These are phyloP conservation scores for Ceratobasidium sp. DNA, from an alignment of 1,284 basidiomycete genomes.

Conservation along the genomic window DNA sequence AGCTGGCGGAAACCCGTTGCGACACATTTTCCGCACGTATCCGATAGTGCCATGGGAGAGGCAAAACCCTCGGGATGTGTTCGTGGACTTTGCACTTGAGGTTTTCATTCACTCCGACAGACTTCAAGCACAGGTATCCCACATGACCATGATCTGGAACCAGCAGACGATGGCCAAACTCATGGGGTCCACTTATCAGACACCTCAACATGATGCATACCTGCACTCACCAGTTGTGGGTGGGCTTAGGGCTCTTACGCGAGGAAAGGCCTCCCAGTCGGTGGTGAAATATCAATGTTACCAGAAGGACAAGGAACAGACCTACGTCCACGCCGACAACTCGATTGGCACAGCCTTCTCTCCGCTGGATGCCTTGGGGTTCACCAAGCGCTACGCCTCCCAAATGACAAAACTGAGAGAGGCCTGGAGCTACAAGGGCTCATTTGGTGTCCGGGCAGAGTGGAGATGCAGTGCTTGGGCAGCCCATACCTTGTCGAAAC, in stretches of 20 bases:
- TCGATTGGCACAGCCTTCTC: not conserved
- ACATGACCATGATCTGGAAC: not conserved
- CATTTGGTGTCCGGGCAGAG: not conserved
- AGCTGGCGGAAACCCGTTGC: not conserved
- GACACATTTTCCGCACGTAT: not conserved
- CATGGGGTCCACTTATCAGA: not conserved
- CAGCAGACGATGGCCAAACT: not conserved
- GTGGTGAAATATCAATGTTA: not conserved
- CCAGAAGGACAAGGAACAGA: constrained; percentile 14
- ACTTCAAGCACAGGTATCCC: too few relatives aligned
- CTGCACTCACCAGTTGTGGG: not conserved
- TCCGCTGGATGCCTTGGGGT: not conserved
- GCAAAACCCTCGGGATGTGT: constrained; percentile 5
- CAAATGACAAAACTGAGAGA: not conserved
- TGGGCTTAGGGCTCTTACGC: not conserved
- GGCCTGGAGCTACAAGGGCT: not conserved
- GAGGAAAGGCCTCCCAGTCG: not conserved
- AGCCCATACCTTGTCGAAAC: not conserved
- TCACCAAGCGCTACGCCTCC: not conserved
- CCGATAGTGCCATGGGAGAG: not conserved
- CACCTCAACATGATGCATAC: not conserved
- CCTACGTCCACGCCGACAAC: constrained; percentile 4
- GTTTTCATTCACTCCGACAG: not conserved
- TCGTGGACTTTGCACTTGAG: not conserved
- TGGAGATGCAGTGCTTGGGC: not conserved